Base-by-base conservation (phyloP, 129 eudicot genomes). In the Oenanthe sinensis region DNA sequence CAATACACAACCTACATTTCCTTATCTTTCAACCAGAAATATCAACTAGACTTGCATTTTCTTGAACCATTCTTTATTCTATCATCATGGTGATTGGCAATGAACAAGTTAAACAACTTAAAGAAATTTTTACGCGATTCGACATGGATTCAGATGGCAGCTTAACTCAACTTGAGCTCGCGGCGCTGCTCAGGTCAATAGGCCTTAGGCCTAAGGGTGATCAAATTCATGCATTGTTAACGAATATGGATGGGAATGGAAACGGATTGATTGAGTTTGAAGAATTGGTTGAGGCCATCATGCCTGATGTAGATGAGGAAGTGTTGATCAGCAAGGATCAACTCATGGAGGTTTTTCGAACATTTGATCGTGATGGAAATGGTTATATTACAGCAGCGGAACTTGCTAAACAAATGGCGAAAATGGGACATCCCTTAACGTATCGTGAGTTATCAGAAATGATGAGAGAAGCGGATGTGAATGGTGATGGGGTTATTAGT, bases 101-200 rank as follows among this genome's bases (percentile, higher is more conserved):
- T 36, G 83, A 88, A 6, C 89, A 86, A 49, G 81, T 88, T 17
- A 48, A 80, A 24, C 88, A 88, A 69, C 60, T 88, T 5, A 75
- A 78, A 40, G 85, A 84, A 65, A 86, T 89, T 16, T 86, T 89
- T 84, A 48, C 77, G 14, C 84, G 92, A 19, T 89, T 89, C 84
- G 90, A 89, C 90, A 84, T 84, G 88, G 86, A 88, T 28, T 82
- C 85, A 5, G 92, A 88, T 44, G 92, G 90, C 69, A 88, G 92
- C 81, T 81, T 89, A 16, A 89, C 92, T n/a, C 90, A 82, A 19
- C 85, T 89, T 2, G 92, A 89, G 79, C 90, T 89, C n/a, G 92
- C 90, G 75, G 92, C 92, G 68, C 88, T 86, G 6, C 84, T 89
- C 69, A 55, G 90, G 69, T 84, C 92, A 43, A 43, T 78, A 6